Conservation (phyloP, 2,329 filamentous ascomycete genomes). For the Coleophoma cylindrospora region DNA sequence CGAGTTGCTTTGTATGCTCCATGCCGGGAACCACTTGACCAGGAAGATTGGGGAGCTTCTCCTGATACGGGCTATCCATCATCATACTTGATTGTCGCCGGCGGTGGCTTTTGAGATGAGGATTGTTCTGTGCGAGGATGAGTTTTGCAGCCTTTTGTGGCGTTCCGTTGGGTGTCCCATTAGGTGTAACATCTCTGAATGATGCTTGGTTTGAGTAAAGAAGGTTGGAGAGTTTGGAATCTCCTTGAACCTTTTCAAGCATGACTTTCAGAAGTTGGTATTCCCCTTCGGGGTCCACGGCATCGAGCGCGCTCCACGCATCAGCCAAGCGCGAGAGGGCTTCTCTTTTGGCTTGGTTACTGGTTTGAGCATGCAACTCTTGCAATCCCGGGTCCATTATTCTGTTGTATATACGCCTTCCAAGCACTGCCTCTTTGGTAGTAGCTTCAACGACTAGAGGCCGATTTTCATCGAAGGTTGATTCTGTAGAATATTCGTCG, state of each 20-base stretch:
- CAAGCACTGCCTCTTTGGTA: slow-evolving; percentile 79
- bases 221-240: slow-evolving; percentile 53
- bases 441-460: slow-evolving; percentile 51
- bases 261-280: slow-evolving; percentile 79
- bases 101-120: slow-evolving; percentile 75
- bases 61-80: slow-evolving; percentile 40
- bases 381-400: slow-evolving; percentile 78
- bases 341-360: slow-evolving; percentile 67
- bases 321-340: slow-evolving; percentile 79
- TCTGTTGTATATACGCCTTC: slow-evolving; percentile 75
- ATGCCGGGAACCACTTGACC: slow-evolving; percentile 64
- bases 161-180: slow-evolving; percentile 33
- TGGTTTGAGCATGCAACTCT: slow-evolving; percentile 80
- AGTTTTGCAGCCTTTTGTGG: slow-evolving; percentile 48
- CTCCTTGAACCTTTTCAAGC: slow-evolving; percentile 66
- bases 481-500: slow-evolving; percentile 10
- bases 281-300: slow-evolving; percentile 83
- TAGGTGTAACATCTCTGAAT: slow-evolving; percentile 50
- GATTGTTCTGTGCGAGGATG: slow-evolving; percentile 75
- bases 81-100: slow-evolving; percentile 45
- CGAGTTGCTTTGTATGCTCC: slow-evolving; percentile 87
- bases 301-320: slow-evolving; percentile 79
- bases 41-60: slow-evolving; percentile 41
- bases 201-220: slow-evolving; percentile 34
- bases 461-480: slow-evolving; percentile 57